Evolutionary conservation across 768 basidiomycete genomes (phyloP).

Genomic region (Rhizopogon salebrosus): DNA sequence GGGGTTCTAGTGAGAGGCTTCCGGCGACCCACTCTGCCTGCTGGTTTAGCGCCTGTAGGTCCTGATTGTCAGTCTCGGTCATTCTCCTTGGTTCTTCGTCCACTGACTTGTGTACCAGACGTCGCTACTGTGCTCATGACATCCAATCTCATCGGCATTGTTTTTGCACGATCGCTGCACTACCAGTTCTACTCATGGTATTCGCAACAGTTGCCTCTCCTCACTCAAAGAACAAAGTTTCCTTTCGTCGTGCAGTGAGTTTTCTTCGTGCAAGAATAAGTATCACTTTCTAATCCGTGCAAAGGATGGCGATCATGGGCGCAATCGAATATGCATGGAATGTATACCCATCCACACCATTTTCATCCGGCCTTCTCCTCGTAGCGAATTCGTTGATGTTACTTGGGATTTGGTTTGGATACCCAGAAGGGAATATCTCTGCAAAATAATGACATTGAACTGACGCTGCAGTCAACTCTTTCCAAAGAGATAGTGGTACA

Average conservation of each 20-base stretch:
- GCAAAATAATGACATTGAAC: neutral
- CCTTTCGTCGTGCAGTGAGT: slow-evolving; percentile 59
- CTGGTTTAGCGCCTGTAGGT: slow-evolving; percentile 41
- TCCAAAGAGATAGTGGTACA: neutral
- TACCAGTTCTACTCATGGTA: slow-evolving; percentile 99
- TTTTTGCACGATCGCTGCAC: slow-evolving; percentile 91
- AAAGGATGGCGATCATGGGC: slow-evolving; percentile 56
- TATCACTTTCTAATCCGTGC: neutral
- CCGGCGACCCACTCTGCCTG: slow-evolving; percentile 43
- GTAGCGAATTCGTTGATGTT: slow-evolving; percentile 48
- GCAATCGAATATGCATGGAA: slow-evolving; percentile 87
- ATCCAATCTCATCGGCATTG: slow-evolving; percentile 85
- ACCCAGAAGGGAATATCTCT: slow-evolving; percentile 31
- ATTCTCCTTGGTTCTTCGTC: neutral
- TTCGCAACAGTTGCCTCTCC: slow-evolving; percentile 81
- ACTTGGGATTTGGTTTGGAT: slow-evolving; percentile 50
- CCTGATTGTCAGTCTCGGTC: slow-evolving; percentile 65
- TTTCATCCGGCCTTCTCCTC: slow-evolving; percentile 57
- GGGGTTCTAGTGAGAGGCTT: slow-evolving; percentile 51
- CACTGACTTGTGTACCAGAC: slow-evolving; percentile 42
- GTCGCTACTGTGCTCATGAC: slow-evolving; percentile 81
- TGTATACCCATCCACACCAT: slow-evolving; percentile 70
- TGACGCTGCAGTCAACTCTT: neutral
- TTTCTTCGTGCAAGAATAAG: neutral
- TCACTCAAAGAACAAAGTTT: slow-evolving; percentile 70